A percentile compares a stretch with the other conserved stretches of the same genome.
Evolutionary conservation across 371 early-diverging fungal species (phyloP).

Genomic region (Rhizoclosmatium hyalinum): DNA sequence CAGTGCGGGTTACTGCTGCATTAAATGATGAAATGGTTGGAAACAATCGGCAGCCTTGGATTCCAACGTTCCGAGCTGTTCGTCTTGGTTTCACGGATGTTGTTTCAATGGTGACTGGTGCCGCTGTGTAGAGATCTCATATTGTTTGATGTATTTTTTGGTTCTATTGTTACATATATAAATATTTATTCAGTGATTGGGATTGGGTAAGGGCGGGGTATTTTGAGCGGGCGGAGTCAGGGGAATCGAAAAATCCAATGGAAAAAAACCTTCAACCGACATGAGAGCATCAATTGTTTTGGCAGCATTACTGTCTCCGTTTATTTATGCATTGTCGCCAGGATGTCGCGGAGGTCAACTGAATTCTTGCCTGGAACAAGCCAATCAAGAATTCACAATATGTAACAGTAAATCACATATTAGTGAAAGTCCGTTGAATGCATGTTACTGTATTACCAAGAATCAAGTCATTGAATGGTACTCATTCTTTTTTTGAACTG

Average conservation of each 20-base stretch:
- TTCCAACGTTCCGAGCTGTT: conserved; percentile 23
- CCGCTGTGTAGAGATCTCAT: background rate
- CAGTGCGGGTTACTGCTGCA: background rate
- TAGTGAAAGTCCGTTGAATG: background rate
- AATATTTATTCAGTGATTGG: background rate
- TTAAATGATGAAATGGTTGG: background rate
- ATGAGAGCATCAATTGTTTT: too few species aligned
- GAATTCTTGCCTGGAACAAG: too few species aligned
- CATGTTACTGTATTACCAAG: background rate
- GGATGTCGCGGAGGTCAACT: too few species aligned
- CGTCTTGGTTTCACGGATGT: conserved; percentile 34
- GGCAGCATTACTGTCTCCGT: too few species aligned
- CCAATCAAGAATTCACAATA: background rate
- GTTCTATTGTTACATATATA: background rate
- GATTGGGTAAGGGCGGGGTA: too few species aligned
- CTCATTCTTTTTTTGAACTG: background rate
- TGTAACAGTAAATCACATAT: background rate
- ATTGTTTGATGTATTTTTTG: background rate
- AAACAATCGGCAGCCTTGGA: background rate
- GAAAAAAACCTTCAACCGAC: too few species aligned
- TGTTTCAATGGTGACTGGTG: conserved; percentile 27
- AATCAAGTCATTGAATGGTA: background rate
- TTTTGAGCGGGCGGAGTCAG: too few species aligned
- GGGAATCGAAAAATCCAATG: too few species aligned
- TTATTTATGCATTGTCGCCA: too few species aligned